A percentile compares a stretch with the other conserved stretches of the same genome.
phyloP scores from a whole-genome alignment of 768 basidiomycete species.

The Auriculariales sp. region DNA sequence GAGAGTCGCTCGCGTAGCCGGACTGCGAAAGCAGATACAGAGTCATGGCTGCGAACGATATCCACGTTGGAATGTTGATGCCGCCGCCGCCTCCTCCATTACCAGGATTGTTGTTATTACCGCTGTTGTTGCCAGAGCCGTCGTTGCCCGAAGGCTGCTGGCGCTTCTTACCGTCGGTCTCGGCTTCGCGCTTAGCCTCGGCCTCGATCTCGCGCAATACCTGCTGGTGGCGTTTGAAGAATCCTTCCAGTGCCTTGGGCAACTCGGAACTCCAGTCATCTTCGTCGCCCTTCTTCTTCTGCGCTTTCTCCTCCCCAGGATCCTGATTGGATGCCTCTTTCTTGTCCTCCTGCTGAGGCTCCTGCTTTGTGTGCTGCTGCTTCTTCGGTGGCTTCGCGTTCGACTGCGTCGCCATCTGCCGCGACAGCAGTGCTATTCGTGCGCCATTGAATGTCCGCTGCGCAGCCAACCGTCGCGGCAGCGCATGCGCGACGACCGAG shows the following conservation, averaged over 20 bases:
- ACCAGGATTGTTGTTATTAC: conserved; percentile 33
- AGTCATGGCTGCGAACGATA: conserved; percentile 17
- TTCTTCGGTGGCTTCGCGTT: conserved; percentile 1
- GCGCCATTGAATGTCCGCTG: background rate
- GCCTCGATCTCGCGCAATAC: background rate
- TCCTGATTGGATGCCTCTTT: too few species aligned
- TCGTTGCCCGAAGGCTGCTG: conserved; percentile 30
- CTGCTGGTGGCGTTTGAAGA: conserved; percentile 28
- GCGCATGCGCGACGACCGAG: background rate
- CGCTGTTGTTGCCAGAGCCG: conserved; percentile 28
- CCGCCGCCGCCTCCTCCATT: background rate
- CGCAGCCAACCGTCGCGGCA: background rate
- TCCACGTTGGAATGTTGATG: background rate
- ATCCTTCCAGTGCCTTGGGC: conserved; percentile 61
- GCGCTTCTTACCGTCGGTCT: conserved; percentile 19
- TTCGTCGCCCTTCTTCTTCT: conserved; percentile 19
- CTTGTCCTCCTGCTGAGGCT: conserved; percentile 15
- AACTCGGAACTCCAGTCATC: conserved; percentile 22
- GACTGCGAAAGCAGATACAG: conserved; percentile 44
- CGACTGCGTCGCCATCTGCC: background rate
- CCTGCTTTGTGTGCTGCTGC: conserved; percentile 16
- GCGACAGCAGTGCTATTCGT: background rate
- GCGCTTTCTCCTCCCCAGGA: conserved; percentile 18
- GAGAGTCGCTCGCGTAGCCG: conserved; percentile 30
- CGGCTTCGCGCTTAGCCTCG: conserved; percentile 12